A percentile compares a stretch with the other conserved stretches of the same genome.
Evolutionary conservation across 805 yeast genomes (phyloP).

Genomic region (Sugiyamaella lignohabitans): DNA sequence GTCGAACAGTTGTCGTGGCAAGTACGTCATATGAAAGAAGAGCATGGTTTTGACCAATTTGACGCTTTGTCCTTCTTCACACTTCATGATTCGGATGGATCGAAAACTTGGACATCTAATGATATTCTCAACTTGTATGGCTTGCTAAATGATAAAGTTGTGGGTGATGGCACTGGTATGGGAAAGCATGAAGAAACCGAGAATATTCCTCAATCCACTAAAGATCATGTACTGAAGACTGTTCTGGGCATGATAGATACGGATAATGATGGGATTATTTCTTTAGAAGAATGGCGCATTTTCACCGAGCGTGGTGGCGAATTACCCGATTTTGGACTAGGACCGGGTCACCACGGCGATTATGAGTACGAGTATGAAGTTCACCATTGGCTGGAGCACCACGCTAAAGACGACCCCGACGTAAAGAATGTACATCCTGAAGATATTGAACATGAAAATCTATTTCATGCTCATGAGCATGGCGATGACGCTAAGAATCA

Average conservation of each 20-base stretch:
- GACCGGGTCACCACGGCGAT: slow-evolving; percentile 91
- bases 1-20: slow-evolving; percentile 29
- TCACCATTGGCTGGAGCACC: slow-evolving; percentile 80
- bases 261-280: slow-evolving; percentile 57
- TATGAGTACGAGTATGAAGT: slow-evolving; percentile 90
- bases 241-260: slow-evolving; percentile 59
- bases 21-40: slow-evolving; percentile 74
- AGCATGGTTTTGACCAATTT: slow-evolving; percentile 70
- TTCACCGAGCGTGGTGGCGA: slow-evolving; percentile 58
- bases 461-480: slow-evolving; percentile 81
- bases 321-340: slow-evolving; percentile 88
- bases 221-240: slow-evolving; percentile 46
- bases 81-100: slow-evolving; percentile 59
- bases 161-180: slow-evolving; percentile 88
- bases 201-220: slow-evolving; percentile 50
- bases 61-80: slow-evolving; percentile 73
- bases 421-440: slow-evolving; percentile 76
- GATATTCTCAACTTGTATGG: slow-evolving; percentile 85
- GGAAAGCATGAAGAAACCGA: slow-evolving; percentile 63
- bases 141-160: slow-evolving; percentile 57
- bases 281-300: slow-evolving; percentile 61
- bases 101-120: slow-evolving; percentile 48
- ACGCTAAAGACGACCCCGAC: slow-evolving; percentile 67
- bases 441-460: slow-evolving; percentile 78
- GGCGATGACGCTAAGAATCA: slow-evolving; percentile 41